phyloP scores from a whole-genome alignment of 2,329 filamentous ascomycete species.

The Orbilia ellipsospora region DNA sequence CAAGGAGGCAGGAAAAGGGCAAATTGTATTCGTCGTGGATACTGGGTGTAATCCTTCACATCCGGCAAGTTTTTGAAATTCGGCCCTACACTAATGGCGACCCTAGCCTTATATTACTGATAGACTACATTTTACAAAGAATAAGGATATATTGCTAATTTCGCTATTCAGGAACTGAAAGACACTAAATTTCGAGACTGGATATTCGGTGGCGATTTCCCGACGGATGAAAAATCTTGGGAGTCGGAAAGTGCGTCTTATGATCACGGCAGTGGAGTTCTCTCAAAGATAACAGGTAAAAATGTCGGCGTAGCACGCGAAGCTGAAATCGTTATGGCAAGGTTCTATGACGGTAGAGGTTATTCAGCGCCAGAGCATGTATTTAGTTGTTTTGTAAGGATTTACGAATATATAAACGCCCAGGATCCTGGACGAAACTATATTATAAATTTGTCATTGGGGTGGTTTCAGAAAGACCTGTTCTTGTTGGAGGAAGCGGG shows the following conservation, averaged over 20 bases:
- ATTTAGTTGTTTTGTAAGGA: background rate
- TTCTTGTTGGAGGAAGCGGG: background rate
- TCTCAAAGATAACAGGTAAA: background rate
- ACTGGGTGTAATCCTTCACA: constrained; percentile 1
- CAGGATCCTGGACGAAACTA: constrained; percentile 2
- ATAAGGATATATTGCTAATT: background rate
- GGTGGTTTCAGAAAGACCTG: background rate
- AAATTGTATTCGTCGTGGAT: constrained; percentile 17
- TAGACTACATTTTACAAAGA: background rate
- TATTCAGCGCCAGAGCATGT: background rate
- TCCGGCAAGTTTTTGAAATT: constrained; percentile 1
- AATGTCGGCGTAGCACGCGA: background rate
- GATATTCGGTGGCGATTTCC: constrained; percentile 8
- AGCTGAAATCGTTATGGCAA: constrained; percentile 3
- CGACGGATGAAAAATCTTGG: background rate
- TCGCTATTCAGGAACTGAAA: background rate
- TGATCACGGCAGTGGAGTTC: background rate
- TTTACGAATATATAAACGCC: constrained; percentile 7
- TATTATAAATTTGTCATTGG: constrained; percentile 13
- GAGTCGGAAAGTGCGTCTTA: background rate
- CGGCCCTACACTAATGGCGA: too few species aligned
- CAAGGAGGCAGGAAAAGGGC: background rate
- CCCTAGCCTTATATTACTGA: background rate
- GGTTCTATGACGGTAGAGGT: background rate
- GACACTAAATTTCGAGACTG: background rate